Evolutionary conservation across 768 basidiomycete genomes (phyloP).

Genomic region (Tylopilus intermedius): DNA sequence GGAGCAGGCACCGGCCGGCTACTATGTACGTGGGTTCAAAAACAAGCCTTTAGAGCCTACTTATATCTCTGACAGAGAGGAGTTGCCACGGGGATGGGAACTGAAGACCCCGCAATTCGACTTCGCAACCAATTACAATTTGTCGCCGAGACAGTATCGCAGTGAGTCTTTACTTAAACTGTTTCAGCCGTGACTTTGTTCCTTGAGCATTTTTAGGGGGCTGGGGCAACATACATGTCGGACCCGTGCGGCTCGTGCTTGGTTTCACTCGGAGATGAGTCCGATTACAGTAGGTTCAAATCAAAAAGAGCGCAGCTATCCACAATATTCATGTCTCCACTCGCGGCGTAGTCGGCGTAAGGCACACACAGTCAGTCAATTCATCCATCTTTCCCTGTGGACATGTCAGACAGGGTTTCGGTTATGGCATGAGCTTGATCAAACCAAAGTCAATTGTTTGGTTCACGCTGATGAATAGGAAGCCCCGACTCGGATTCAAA

Average conservation of each 20-base stretch:
- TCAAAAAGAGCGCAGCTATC: too few relatives aligned
- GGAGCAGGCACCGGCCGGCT: neutral
- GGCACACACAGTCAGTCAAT: neutral
- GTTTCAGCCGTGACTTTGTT: neutral
- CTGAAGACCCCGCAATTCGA: neutral
- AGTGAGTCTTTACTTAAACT: neutral
- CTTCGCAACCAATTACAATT: neutral
- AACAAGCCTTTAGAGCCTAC: neutral
- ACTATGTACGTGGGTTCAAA: neutral
- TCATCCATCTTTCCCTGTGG: neutral
- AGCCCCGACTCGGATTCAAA: too few relatives aligned
- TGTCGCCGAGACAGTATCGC: neutral
- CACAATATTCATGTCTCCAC: neutral
- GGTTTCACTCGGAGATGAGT: too few relatives aligned
- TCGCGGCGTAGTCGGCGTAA: too few relatives aligned
- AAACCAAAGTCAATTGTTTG: neutral
- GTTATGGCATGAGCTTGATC: neutral
- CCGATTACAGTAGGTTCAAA: too few relatives aligned
- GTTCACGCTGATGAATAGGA: too few relatives aligned
- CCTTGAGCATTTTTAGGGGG: too few relatives aligned
- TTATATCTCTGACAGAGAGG: neutral
- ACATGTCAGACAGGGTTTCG: neutral
- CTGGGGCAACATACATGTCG: too few relatives aligned
- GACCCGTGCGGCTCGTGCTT: neutral
- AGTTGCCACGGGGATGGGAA: neutral